phyloP scores from a whole-genome alignment of 805 yeast genomes.

The Candida methanosorbosa region DNA sequence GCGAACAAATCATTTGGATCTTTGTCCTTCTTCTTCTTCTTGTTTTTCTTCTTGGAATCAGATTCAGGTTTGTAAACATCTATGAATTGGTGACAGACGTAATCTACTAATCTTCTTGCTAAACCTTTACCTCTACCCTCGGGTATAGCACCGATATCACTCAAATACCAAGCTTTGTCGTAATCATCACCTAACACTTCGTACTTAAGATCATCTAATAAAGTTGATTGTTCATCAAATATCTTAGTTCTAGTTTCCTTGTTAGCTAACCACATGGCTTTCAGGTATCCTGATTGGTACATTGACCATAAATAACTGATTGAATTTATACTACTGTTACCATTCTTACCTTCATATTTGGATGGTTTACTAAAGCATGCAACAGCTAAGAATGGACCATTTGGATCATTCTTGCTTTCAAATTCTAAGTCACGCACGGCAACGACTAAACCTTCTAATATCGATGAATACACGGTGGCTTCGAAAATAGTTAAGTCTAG shows the following conservation, averaged over 20 bases:
- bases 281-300: slow-evolving; percentile 25
- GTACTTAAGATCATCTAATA: slow-evolving; percentile 34
- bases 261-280: slow-evolving; percentile 25
- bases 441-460: slow-evolving; percentile 41
- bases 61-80: slow-evolving; percentile 17
- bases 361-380: slow-evolving; percentile 38
- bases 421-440: slow-evolving; percentile 40
- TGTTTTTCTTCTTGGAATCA: slow-evolving; percentile 1
- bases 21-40: background rate
- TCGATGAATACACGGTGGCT: slow-evolving; percentile 41
- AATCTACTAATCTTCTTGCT: slow-evolving; percentile 42
- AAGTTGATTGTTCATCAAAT: slow-evolving; percentile 40
- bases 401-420: slow-evolving; percentile 28
- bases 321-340: slow-evolving; percentile 23
- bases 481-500: slow-evolving; percentile 45
- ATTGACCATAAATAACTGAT: slow-evolving; percentile 23
- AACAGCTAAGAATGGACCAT: slow-evolving; percentile 42
- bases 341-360: slow-evolving; percentile 7
- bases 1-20: slow-evolving; percentile 1
- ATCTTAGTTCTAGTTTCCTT: slow-evolving; percentile 40
- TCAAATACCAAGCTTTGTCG: slow-evolving; percentile 43
- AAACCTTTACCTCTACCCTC: slow-evolving; percentile 52
- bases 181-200: slow-evolving; percentile 33
- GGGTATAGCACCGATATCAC: slow-evolving; percentile 51
- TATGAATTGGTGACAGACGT: slow-evolving; percentile 38